These are phyloP conservation scores for Fraxinus quadrangulata DNA, from an alignment of 257 asterid genomes.

Conservation along the genomic window DNA sequence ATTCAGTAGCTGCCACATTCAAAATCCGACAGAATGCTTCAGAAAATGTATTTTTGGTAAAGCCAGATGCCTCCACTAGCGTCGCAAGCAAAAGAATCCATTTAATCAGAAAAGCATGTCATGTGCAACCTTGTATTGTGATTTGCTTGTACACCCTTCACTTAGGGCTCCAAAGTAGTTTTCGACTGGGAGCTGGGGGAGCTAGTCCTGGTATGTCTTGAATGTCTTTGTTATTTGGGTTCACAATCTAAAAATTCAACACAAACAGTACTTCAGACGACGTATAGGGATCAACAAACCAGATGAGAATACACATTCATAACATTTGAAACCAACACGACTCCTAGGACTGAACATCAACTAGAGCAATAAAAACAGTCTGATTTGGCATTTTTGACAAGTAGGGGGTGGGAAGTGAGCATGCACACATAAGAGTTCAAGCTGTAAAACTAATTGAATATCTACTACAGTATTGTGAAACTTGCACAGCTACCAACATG, in stretches of 20 bases:
- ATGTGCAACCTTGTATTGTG: constrained; percentile 8
- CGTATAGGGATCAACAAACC: not conserved
- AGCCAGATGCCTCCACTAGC: constrained; percentile 21
- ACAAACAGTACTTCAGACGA: constrained; percentile 18
- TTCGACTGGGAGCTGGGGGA: constrained; percentile 84
- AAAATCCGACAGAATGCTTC: constrained; percentile 24
- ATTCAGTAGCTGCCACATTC: constrained; percentile 25
- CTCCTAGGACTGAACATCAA: not conserved
- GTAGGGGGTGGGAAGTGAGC: not conserved
- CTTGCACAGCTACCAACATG: not conserved
- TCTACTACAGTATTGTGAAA: not conserved
- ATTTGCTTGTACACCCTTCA: constrained; percentile 28
- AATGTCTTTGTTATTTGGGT: constrained; percentile 82
- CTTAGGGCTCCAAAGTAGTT: constrained; percentile 60
- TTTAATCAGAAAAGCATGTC: constrained; percentile 25
- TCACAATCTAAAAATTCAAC: constrained; percentile 64
- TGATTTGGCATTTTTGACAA: not conserved
- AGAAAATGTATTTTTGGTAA: constrained; percentile 18
- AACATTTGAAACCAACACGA: not conserved
- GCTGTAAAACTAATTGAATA: not conserved
- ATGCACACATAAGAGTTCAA: not conserved
- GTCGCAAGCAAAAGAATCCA: constrained; percentile 18
- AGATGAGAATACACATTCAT: not conserved
- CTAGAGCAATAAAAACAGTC: not conserved
- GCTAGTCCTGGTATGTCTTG: constrained; percentile 94